Base-by-base conservation (phyloP, 1,284 basidiomycete species). In the Volvariella volvacea region DNA sequence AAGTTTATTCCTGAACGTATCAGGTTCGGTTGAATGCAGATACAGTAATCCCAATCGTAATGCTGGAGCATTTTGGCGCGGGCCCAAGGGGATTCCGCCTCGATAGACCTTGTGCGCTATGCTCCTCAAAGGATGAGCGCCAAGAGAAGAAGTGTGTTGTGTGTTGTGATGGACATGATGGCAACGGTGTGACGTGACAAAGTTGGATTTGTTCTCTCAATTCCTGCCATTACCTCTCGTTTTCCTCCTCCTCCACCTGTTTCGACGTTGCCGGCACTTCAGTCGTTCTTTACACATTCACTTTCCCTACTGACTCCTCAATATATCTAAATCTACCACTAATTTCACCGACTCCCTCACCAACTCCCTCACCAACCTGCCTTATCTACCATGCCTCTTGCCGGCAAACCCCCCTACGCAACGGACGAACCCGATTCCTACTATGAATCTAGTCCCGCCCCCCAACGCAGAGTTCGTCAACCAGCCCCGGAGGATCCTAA, bases 391-490 rank as follows among this genome's bases (percentile, higher is more conserved):
- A 68, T 69, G 63, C 71, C 78, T 48, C 67, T 79, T 50, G 76
- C 78, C 56, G 78, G 75, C 52, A 71, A 68, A 65, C 80, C 82
- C 33, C 79, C 81, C 39, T 84, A 76, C 58, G 81, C 79, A 34
- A 83, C 80, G 33, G 77, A 85, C 64, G 70, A 77, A 56, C 76
- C 78, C 17, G 80, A 83, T 59, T 72, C 74, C 31, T 62, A 72
- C 51, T 84, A 77, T 57, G 68, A 75, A 48, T 56, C 69, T 48
- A 50, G 70, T 50, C 53, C 67, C 60, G 60, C 69, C 41, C 66
- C 65, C 16, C 56, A 57, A 48, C 60, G 51, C 48, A 65, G 64
- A 43, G 47, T 64, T 54, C 66, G 61, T 55, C 71, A 60, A 59
- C 67, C 57, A 47, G 59, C 52, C 47, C 70, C 62, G 53, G 65